phyloP scores from a whole-genome alignment of 257 asterid genomes.

The Solanum clarkiae region DNA sequence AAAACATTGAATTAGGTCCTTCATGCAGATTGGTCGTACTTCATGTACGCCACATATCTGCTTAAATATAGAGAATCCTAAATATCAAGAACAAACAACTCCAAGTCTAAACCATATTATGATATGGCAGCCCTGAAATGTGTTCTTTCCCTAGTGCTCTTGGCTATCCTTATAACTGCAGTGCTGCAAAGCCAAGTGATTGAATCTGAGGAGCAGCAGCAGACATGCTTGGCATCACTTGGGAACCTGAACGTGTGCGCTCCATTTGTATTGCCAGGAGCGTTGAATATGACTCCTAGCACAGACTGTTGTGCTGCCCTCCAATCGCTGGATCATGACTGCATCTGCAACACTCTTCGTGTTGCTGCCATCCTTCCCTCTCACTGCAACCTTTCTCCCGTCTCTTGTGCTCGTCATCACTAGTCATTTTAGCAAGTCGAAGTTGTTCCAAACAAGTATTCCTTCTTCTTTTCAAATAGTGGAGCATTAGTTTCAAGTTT shows the following conservation, averaged over 20 bases:
- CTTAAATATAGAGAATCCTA: neutral
- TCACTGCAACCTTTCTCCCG: conserved; percentile 38
- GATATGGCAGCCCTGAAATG: neutral
- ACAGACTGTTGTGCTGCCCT: conserved; percentile 16
- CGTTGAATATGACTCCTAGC: neutral
- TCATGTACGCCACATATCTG: neutral
- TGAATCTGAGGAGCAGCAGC: conserved; percentile 5
- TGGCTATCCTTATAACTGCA: neutral
- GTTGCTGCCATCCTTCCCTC: conserved; percentile 39
- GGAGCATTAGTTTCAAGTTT: neutral
- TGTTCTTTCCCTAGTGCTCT: neutral
- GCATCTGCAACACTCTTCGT: conserved; percentile 30
- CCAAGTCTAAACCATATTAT: neutral
- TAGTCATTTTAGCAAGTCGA: neutral
- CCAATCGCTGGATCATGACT: conserved; percentile 10
- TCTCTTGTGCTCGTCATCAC: conserved; percentile 14
- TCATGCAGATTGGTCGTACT: neutral
- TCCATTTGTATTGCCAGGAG: conserved; percentile 10
- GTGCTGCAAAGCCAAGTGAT: neutral
- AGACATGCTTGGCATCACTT: conserved; percentile 24
- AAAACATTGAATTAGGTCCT: neutral
- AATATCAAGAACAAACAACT: neutral
- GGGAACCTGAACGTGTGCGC: conserved; percentile 22
- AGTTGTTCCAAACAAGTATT: neutral
- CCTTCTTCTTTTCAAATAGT: neutral